Evolutionary conservation across 2,329 filamentous ascomycete species (phyloP).

Genomic region (Pseudogymnoascus sp.): DNA sequence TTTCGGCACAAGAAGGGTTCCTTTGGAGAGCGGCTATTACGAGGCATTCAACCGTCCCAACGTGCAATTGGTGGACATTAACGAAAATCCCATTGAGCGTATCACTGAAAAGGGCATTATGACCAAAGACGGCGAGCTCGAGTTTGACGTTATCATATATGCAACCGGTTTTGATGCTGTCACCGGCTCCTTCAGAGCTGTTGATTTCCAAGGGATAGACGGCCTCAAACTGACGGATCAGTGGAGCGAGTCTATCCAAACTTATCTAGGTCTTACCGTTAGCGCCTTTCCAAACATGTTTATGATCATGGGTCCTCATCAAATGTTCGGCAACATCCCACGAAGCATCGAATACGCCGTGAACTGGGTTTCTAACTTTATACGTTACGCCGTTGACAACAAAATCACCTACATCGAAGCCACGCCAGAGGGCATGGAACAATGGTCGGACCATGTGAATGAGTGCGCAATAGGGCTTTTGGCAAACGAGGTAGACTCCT

Average conservation of each 20-base stretch:
- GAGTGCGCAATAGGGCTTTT: conserved; percentile 38
- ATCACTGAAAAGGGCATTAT: conserved; percentile 30
- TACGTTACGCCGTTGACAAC: conserved; percentile 29
- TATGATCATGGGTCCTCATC: conserved; percentile 38
- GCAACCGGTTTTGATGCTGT: conserved; percentile 26
- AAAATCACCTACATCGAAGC: conserved; percentile 33
- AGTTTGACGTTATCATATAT: conserved; percentile 30
- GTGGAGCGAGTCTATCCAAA: conserved; percentile 20
- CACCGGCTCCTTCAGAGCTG: conserved; percentile 21
- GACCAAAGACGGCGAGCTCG: conserved; percentile 19
- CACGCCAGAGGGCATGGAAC: conserved; percentile 32
- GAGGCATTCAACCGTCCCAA: conserved; percentile 29
- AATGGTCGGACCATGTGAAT: conserved; percentile 43
- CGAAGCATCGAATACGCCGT: conserved; percentile 38
- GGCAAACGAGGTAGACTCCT: conserved; percentile 42
- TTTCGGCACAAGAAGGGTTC: conserved; percentile 20
- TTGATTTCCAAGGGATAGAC: conserved; percentile 22
- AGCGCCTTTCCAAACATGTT: conserved; percentile 27
- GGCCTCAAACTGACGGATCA: conserved; percentile 17
- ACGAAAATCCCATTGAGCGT: conserved; percentile 24
- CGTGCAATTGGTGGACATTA: conserved; percentile 25
- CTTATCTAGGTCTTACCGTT: conserved; percentile 25
- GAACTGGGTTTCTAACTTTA: conserved; percentile 31
- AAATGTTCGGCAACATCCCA: conserved; percentile 38
- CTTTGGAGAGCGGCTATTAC: conserved; percentile 24